phyloP scores from a whole-genome alignment of 345 rosid species.

The Eucalyptus pauciflora region DNA sequence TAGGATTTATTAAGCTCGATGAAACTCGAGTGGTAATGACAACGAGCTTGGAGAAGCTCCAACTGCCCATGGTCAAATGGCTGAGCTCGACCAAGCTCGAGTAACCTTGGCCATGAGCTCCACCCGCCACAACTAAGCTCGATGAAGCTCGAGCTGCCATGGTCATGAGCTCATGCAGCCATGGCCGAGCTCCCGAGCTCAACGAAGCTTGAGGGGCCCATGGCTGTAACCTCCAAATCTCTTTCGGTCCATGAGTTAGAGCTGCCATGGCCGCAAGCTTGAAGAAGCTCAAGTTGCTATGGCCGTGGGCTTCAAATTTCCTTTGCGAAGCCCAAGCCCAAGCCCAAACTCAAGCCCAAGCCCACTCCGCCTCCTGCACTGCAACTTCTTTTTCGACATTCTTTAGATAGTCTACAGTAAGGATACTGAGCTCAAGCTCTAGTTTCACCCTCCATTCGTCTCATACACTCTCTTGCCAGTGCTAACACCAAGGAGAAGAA shows the following conservation, averaged over 20 bases:
- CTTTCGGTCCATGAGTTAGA: not conserved
- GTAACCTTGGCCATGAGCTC: not conserved
- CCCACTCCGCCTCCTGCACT: not conserved
- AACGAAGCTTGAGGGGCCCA: not conserved
- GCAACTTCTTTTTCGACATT: not conserved
- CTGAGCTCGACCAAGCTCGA: not conserved
- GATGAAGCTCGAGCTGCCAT: not conserved
- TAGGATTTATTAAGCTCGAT: conserved; percentile 5
- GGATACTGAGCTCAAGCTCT: not conserved
- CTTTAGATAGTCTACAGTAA: not conserved
- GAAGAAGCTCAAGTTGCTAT: not conserved
- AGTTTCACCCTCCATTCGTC: not conserved
- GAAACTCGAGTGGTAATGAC: not conserved
- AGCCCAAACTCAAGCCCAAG: not conserved
- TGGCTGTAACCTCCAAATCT: not conserved
- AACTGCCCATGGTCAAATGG: not conserved
- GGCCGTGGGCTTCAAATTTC: not conserved
- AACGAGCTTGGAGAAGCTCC: rapidly evolving
- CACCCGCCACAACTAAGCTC: not conserved
- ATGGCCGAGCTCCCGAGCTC: rapidly evolving
- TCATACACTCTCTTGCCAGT: rapidly evolving
- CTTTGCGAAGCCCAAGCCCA: not conserved
- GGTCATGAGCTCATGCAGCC: not conserved
- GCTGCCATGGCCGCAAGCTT: not conserved
- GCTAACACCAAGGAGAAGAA: not conserved